phyloP scores from a whole-genome alignment of 257 asterid genomes.

The Solanum ossicruentum region DNA sequence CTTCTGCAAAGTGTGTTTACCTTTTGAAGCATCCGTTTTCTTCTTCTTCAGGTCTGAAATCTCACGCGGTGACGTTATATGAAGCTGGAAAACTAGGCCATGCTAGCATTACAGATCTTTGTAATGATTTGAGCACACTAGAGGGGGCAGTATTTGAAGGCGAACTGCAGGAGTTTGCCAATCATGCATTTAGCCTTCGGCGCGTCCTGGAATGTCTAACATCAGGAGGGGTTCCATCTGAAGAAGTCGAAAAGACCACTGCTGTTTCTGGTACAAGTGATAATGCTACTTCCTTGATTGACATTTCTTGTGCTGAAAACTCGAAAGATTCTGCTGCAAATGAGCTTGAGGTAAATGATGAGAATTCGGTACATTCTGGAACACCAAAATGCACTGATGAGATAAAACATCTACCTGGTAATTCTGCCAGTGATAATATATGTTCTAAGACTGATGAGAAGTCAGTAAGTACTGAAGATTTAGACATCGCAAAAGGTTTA shows the following conservation, averaged over 20 bases:
- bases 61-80: conserved; percentile 94
- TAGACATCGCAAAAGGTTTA: conserved; percentile 25
- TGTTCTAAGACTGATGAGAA: conserved; percentile 29
- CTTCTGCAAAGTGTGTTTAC: background rate
- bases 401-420: background rate
- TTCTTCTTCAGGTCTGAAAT: conserved; percentile 60
- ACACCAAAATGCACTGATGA: background rate
- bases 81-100: conserved; percentile 98
- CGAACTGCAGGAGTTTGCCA: conserved; percentile 94
- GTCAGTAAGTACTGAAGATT: conserved; percentile 25
- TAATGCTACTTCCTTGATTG: conserved; percentile 26
- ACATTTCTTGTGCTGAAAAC: conserved; percentile 11
- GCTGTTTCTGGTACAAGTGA: conserved; percentile 21
- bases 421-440: background rate
- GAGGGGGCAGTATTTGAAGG: conserved; percentile 98
- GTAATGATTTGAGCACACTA: conserved; percentile 71
- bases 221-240: conserved; percentile 69
- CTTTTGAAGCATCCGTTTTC: background rate
- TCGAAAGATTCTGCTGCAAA: conserved; percentile 14
- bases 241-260: conserved; percentile 23
- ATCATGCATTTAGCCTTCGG: conserved; percentile 97
- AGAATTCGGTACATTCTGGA: conserved; percentile 11
- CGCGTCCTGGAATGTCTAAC: conserved; percentile 83
- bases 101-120: conserved; percentile 85
- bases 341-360: conserved; percentile 17